A percentile compares a stretch with the other conserved stretches of the same genome.
Evolutionary conservation across 441 rosid species (phyloP).

Genomic region (Erodium moschatum): DNA sequence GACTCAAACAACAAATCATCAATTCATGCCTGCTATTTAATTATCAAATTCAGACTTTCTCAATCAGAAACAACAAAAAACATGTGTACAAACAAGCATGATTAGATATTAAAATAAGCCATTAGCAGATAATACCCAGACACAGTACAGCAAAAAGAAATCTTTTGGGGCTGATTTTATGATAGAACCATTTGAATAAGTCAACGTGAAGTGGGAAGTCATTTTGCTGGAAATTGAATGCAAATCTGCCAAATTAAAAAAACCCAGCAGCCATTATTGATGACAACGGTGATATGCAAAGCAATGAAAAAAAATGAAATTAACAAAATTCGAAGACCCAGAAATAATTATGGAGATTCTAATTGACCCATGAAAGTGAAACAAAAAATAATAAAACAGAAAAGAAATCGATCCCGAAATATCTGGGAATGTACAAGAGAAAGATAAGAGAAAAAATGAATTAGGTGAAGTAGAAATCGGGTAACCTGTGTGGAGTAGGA

Average conservation of each 20-base stretch:
- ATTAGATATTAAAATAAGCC: not conserved
- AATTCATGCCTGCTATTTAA: not conserved
- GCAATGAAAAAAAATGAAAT: too few relatives aligned
- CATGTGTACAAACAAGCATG: not conserved
- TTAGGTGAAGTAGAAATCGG: too few relatives aligned
- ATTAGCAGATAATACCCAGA: not conserved
- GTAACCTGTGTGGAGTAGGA: too few relatives aligned
- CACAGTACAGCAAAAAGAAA: not conserved
- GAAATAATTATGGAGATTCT: too few relatives aligned
- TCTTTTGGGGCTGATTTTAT: not conserved
- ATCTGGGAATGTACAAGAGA: too few relatives aligned
- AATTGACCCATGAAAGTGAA: too few relatives aligned
- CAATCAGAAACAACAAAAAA: not conserved
- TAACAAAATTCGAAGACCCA: too few relatives aligned
- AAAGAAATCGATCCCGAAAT: too few relatives aligned
- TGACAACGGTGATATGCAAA: not conserved
- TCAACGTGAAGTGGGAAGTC: not conserved
- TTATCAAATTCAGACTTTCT: not conserved
- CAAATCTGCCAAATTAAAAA: not conserved
- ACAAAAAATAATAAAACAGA: too few relatives aligned
- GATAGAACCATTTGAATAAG: not conserved
- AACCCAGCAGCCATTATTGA: slow-evolving; percentile 4
- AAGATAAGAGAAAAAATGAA: too few relatives aligned
- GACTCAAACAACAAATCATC: slow-evolving; percentile 8
- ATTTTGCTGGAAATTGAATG: not conserved